phyloP scores from a whole-genome alignment of 345 rosid species.

The Isatis tinctoria region DNA sequence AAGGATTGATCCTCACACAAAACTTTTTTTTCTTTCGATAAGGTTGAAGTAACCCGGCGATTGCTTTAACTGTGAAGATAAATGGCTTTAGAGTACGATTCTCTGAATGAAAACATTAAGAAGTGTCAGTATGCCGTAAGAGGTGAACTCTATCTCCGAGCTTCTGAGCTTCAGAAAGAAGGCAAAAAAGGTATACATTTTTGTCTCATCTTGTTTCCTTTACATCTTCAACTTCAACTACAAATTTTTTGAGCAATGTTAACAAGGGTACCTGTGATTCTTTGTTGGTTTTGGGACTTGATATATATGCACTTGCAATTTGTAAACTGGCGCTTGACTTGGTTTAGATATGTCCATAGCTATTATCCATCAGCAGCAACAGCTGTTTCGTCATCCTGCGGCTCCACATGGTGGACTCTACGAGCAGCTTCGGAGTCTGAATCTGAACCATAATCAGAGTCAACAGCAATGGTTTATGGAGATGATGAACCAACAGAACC shows the following conservation, averaged over 20 bases:
- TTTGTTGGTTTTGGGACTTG: constrained; percentile 1
- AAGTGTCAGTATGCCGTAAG: constrained; percentile 91
- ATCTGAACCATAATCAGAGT: not conserved
- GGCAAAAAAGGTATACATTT: constrained; percentile 76
- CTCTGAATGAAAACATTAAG: constrained; percentile 86
- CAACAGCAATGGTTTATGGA: constrained; percentile 29
- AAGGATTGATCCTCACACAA: not conserved
- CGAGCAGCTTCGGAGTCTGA: not conserved
- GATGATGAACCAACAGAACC: constrained; percentile 15
- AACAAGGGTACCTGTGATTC: not conserved
- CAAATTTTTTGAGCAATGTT: not conserved
- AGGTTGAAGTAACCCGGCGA: constrained; percentile 5
- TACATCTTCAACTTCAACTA: not conserved
- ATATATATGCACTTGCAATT: not conserved
- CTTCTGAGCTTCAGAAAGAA: constrained; percentile 98
- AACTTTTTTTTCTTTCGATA: not conserved
- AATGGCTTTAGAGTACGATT: constrained; percentile 84
- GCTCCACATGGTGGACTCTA: not conserved
- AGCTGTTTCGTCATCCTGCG: too few relatives aligned
- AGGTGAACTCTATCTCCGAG: constrained; percentile 98
- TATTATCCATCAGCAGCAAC: not conserved
- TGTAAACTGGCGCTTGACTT: not conserved
- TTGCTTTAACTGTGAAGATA: constrained; percentile 3
- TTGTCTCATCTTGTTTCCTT: not conserved
- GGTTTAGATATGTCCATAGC: not conserved